Evolutionary conservation across 129 eudicot species (phyloP).

Genomic region (Apium graveolens): DNA sequence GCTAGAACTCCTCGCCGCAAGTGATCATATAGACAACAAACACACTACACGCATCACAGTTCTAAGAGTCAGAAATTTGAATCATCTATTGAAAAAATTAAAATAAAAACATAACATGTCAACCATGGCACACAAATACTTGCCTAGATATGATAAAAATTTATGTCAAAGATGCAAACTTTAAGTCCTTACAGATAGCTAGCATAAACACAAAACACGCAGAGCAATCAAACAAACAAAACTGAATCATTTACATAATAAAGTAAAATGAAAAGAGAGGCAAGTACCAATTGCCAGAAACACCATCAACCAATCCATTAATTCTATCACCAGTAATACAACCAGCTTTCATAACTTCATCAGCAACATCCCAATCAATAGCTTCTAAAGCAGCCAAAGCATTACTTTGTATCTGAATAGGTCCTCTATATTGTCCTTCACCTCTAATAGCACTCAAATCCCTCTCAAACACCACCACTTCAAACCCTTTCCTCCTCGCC

Average conservation of each 20-base stretch:
- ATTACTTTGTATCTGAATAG: slow-evolving; percentile 96
- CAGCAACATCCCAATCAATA: slow-evolving; percentile 95
- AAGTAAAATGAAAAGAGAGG: not conserved
- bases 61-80: not conserved
- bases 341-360: slow-evolving; percentile 88
- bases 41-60: not conserved
- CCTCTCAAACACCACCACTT: slow-evolving; percentile 91
- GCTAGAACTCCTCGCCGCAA: not conserved
- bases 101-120: not conserved
- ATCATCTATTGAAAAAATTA: not conserved
- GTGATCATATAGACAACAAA: not conserved
- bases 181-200: not conserved
- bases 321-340: slow-evolving; percentile 95
- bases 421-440: slow-evolving; percentile 97
- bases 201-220: not conserved
- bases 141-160: not conserved
- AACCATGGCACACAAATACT: not conserved
- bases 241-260: not conserved
- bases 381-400: slow-evolving; percentile 99
- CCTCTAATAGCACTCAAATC: slow-evolving; percentile 98
- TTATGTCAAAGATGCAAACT: not conserved
- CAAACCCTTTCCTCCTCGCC: slow-evolving; percentile 88
- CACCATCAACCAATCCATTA: slow-evolving; percentile 93
- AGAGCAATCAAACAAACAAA: not conserved
- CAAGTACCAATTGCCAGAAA: slow-evolving; percentile 87